A percentile compares a stretch with the other conserved stretches of the same genome.
These are phyloP conservation scores for Berberis vulgaris DNA, from an alignment of 164 flowering plant genomes.

Conservation along the genomic window DNA sequence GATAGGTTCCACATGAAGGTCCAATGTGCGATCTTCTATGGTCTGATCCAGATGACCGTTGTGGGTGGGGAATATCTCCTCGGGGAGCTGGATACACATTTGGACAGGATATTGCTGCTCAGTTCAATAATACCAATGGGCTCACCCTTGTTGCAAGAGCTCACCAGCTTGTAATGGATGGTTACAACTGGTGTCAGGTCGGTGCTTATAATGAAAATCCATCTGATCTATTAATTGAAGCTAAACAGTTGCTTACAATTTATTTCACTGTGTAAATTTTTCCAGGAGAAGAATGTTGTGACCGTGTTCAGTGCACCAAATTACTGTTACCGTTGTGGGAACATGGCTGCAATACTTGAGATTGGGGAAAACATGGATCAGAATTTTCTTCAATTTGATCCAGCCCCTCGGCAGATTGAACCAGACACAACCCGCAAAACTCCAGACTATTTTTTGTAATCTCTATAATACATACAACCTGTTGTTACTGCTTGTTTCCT, in stretches of 20 bases:
- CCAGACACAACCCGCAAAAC: slow-evolving; percentile 44
- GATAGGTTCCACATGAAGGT: slow-evolving; percentile 46
- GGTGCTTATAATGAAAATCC: neutral
- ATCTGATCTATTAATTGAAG: neutral
- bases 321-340: slow-evolving; percentile 45
- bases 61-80: slow-evolving; percentile 50
- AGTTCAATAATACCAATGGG: slow-evolving; percentile 43
- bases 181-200: slow-evolving; percentile 49
- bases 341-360: slow-evolving; percentile 50
- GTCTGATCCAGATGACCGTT: slow-evolving; percentile 45
- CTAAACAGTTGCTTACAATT: neutral
- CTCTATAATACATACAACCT: slow-evolving; percentile 8
- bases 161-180: slow-evolving; percentile 60
- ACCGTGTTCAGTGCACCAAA: slow-evolving; percentile 46
- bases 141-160: slow-evolving; percentile 40
- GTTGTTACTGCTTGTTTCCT: slow-evolving; percentile 15
- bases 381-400: slow-evolving; percentile 43
- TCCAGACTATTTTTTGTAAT: slow-evolving; percentile 41
- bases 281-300: slow-evolving; percentile 42
- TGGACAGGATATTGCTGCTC: slow-evolving; percentile 45
- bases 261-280: neutral
- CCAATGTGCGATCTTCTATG: slow-evolving; percentile 51
- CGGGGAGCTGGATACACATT: slow-evolving; percentile 47
- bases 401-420: slow-evolving; percentile 39
- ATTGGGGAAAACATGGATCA: slow-evolving; percentile 43